phyloP scores from a whole-genome alignment of 164 flowering plant genomes.

The Saururus chinensis region DNA sequence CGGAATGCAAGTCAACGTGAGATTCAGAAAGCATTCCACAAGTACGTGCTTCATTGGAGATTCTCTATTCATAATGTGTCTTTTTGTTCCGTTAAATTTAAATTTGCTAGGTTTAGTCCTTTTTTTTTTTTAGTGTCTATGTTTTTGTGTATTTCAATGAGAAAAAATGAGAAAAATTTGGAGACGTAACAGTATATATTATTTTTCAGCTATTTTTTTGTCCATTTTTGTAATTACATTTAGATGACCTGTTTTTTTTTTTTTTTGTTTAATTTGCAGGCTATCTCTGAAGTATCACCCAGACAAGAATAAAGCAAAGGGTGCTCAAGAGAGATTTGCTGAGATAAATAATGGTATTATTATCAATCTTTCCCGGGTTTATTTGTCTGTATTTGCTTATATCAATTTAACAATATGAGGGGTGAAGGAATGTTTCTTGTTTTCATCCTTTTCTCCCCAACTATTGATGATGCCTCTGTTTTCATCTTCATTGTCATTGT shows the following conservation, averaged over 20 bases:
- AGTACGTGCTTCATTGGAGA: slow-evolving; percentile 35
- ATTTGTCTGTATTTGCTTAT: background rate
- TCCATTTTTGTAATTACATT: background rate
- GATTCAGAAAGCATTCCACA: slow-evolving; percentile 94
- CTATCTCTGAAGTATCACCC: slow-evolving; percentile 93
- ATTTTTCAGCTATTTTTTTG: background rate
- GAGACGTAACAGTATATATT: background rate
- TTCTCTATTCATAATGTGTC: background rate
- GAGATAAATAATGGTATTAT: slow-evolving; percentile 79
- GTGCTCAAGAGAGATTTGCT: slow-evolving; percentile 84
- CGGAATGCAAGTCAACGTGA: slow-evolving; percentile 69
- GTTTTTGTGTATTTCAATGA: background rate
- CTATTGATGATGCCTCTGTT: background rate
- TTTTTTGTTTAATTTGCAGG: slow-evolving; percentile 26
- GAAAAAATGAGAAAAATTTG: background rate
- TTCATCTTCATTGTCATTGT: too few species aligned
- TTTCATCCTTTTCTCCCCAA: background rate
- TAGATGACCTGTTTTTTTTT: background rate
- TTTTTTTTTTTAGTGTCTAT: background rate
- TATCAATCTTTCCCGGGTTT: background rate
- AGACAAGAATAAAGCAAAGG: slow-evolving; percentile 83
- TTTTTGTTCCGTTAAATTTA: background rate
- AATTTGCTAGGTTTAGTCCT: too few species aligned
- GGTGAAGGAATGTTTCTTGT: background rate
- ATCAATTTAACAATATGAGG: background rate